These are phyloP conservation scores for Prunus fruticosa DNA, from an alignment of 306 rosid genomes.

Conservation along the genomic window DNA sequence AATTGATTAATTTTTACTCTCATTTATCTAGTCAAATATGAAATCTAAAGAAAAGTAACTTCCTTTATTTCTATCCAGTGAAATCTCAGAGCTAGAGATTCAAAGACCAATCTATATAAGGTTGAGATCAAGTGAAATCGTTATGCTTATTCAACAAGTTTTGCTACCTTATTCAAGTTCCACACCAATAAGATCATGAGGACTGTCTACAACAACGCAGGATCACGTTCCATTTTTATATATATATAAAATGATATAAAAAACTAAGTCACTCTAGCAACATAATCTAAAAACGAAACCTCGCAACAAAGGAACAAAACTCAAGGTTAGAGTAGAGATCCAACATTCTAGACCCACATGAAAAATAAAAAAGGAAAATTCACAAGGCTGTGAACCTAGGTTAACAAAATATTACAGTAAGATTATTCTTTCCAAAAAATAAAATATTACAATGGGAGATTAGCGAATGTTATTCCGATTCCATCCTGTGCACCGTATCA, in stretches of 20 bases:
- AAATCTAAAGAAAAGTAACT: not conserved
- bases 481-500: constrained; percentile 51
- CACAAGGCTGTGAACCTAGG: constrained; percentile 56
- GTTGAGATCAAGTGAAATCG: not conserved
- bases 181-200: not conserved
- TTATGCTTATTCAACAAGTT: not conserved
- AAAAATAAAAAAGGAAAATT: constrained; percentile 27
- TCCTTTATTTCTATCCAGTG: not conserved
- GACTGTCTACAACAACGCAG: not conserved
- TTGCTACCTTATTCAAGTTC: not conserved
- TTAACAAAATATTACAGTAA: constrained; percentile 67
- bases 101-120: not conserved
- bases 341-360: constrained; percentile 27
- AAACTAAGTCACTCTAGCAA: not conserved
- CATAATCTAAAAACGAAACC: not conserved
- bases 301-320: constrained; percentile 3
- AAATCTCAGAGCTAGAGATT: not conserved
- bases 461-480: constrained; percentile 48
- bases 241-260: not conserved
- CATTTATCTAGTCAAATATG: not conserved
- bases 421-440: constrained; percentile 20
- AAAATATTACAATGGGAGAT: constrained; percentile 75
- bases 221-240: not conserved
- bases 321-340: constrained; percentile 21
- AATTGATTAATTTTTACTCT: not conserved